These are phyloP conservation scores for Lithohypha guttulata DNA, from an alignment of 2,329 filamentous ascomycete species.

Conservation along the genomic window DNA sequence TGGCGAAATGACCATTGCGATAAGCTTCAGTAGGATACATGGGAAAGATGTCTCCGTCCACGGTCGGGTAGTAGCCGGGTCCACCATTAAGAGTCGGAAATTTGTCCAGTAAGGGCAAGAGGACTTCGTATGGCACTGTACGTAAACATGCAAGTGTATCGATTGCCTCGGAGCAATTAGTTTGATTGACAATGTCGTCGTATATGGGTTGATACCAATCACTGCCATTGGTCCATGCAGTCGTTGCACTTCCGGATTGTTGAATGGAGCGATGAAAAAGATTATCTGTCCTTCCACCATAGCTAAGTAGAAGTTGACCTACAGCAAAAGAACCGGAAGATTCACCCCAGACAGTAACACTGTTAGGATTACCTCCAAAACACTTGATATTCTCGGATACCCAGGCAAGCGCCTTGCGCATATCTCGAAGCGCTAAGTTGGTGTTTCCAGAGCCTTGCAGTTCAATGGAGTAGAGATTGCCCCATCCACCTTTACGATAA, in stretches of 20 bases:
- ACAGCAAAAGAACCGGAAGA: constrained; percentile 19
- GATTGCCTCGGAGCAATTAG: constrained; percentile 45
- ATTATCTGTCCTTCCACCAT: constrained; percentile 43
- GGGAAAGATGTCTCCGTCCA: constrained; percentile 49
- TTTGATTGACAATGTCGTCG: constrained; percentile 46
- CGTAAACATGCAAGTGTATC: constrained; percentile 59
- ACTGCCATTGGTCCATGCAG: constrained; percentile 6
- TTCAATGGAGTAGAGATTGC: constrained; percentile 40
- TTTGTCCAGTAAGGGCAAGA: not conserved
- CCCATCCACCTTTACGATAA: constrained; percentile 37
- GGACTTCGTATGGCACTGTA: constrained; percentile 13
- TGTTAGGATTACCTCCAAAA: constrained; percentile 50
- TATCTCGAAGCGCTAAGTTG: constrained; percentile 45
- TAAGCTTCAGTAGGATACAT: constrained; percentile 45
- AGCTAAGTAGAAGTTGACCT: constrained; percentile 41
- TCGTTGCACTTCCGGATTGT: constrained; percentile 1
- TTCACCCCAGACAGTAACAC: constrained; percentile 40
- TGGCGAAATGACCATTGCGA: constrained; percentile 47
- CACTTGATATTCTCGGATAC: constrained; percentile 47
- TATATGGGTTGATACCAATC: constrained; percentile 47
- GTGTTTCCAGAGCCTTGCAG: constrained; percentile 30
- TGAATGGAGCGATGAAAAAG: constrained; percentile 34
- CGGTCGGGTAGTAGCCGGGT: constrained; percentile 25
- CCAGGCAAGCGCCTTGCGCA: constrained; percentile 50
- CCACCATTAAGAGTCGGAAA: not conserved